Evolutionary conservation across 1,139 yeast species (phyloP).

Genomic region (Geotrichum bryndzae): DNA sequence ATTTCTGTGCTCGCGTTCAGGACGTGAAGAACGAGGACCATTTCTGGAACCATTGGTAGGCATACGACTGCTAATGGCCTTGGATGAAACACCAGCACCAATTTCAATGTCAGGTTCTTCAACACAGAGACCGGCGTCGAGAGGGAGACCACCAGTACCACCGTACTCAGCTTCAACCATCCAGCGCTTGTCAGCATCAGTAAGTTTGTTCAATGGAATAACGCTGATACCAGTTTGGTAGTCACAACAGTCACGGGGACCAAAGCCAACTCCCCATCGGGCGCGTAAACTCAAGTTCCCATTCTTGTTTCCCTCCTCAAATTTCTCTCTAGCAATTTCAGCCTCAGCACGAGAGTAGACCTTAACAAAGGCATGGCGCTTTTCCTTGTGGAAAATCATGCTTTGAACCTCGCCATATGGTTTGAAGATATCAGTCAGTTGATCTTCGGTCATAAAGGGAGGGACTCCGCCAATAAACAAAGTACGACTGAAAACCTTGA

Average conservation of each 20-base stretch:
- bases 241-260: constrained; percentile 97
- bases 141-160: constrained; percentile 89
- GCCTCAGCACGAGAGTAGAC: constrained; percentile 96
- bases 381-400: constrained; percentile 75
- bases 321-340: constrained; percentile 52
- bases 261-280: constrained; percentile 98
- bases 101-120: constrained; percentile 98
- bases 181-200: constrained; percentile 93
- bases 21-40: constrained; percentile 67
- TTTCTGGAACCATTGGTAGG: constrained; percentile 64
- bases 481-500: constrained; percentile 83
- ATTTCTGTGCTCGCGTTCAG: constrained; percentile 16
- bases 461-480: constrained; percentile 93
- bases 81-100: constrained; percentile 89
- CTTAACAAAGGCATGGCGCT: constrained; percentile 93
- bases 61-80: constrained; percentile 53
- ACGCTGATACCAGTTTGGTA: constrained; percentile 85
- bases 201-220: constrained; percentile 77
- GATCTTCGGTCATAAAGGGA: constrained; percentile 67
- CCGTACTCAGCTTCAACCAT: constrained; percentile 91
- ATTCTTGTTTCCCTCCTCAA: constrained; percentile 48
- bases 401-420: constrained; percentile 97
- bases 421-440: constrained; percentile 53
- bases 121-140: constrained; percentile 72
- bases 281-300: constrained; percentile 60